These are phyloP conservation scores for Picea engelmannii DNA, from an alignment of 83 land plant species.

Conservation along the genomic window DNA sequence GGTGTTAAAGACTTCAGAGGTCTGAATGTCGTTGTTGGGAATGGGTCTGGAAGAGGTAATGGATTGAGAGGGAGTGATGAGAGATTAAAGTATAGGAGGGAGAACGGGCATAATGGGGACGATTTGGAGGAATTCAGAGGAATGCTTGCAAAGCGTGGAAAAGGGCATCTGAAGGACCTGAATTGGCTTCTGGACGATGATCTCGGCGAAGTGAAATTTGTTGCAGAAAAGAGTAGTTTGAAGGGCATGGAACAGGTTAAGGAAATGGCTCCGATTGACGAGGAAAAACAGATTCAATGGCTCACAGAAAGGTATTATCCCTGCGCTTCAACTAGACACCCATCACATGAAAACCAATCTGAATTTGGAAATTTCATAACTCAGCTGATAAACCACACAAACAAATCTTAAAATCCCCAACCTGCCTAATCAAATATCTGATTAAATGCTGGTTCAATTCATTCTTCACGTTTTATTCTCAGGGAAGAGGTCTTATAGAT, in stretches of 20 bases:
- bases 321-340: no score
- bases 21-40: not conserved
- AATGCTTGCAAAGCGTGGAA: constrained; percentile 31
- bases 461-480: no score
- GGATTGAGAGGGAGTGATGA: constrained; percentile 19
- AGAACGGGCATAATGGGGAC: constrained; percentile 34
- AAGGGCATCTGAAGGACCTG: constrained; percentile 18
- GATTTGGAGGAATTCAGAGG: constrained; percentile 43
- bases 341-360: no score
- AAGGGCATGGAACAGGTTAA: not conserved
- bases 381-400: no score
- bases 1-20: not conserved
- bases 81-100: constrained; percentile 8
- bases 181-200: constrained; percentile 55
- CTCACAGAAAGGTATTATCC: constrained; percentile 44
- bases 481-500: no score
- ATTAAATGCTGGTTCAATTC: no score
- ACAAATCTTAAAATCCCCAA: no score
- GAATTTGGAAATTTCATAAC: no score
- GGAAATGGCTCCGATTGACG: constrained; percentile 10
- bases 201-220: constrained; percentile 17
- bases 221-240: constrained; percentile 7
- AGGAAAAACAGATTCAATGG: constrained; percentile 37
- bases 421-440: no score
- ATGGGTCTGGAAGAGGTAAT: constrained; percentile 45